Base-by-base conservation (phyloP, 441 rosid genomes). In the Sinapis alba region DNA sequence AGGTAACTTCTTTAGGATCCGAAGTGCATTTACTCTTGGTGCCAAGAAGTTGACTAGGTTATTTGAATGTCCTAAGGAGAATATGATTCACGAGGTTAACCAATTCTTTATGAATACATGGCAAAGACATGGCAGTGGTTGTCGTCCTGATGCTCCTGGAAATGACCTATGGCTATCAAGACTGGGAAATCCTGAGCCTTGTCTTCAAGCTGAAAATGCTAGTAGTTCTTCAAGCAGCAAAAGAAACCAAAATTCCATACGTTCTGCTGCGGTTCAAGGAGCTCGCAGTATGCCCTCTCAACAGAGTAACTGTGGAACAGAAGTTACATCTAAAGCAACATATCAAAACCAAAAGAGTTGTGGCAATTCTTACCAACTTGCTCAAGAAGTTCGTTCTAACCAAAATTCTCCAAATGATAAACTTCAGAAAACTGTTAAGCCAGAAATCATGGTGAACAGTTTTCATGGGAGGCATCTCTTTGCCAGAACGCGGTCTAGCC, bases 1-100 rank as follows among this genome's bases (percentile, higher is more conserved):
- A 96, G 99, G 98, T 72, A 96, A 96, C 79, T 94, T 96, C 86
- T 94, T 89, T 80, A 88, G 99, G 84, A 94, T 97, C 86, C 98
- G 98, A 38, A 92, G 98, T 84, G 99, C 99, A 79, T 97, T 97
- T 84, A 89, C 97, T 41, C 96, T 94, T 84, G 99, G 99, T 54
- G 98, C 98, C 65, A 92, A 90, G 83, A 89, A 79, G 92, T 84
- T 97, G 85, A 90, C 96, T 27, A 84, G 91, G 79, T 81, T 94
- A 83, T 91, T 92, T 83, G 92, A 91, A 67, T 94, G 98, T 81
- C 94, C 92, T 18, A 85, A 85, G 73, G 98, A 94, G 80, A 89
- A 86, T 73, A 51, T 94, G 59, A 79, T 57, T 73, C 68, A 69
- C 83, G 99, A 94, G 86, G 88, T 90, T 73, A 88, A 97, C 72